Evolutionary conservation across 129 eudicot species (phyloP).

Genomic region (Oenanthe sinensis): DNA sequence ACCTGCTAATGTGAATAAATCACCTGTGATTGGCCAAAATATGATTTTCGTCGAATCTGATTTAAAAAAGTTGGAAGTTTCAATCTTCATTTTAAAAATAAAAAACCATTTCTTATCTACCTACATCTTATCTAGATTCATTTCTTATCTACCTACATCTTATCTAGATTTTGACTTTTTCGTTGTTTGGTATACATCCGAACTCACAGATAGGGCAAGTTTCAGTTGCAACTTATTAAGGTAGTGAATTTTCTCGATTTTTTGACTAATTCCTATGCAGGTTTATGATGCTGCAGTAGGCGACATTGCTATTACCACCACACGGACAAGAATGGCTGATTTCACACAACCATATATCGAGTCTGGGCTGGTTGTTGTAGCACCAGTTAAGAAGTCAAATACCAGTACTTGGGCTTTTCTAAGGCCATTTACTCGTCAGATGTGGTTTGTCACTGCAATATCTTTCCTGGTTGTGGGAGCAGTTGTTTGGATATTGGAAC

Average conservation of each 20-base stretch:
- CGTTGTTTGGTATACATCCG: not conserved
- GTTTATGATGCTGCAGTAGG: conserved; percentile 25
- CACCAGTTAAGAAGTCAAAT: conserved; percentile 18
- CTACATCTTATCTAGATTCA: not conserved
- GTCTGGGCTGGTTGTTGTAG: conserved; percentile 27
- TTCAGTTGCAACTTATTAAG: not conserved
- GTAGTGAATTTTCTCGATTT: not conserved
- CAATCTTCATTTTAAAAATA: not conserved
- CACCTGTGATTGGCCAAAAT: not conserved
- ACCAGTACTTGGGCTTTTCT: conserved; percentile 22
- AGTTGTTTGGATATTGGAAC: conserved; percentile 23
- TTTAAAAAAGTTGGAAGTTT: not conserved
- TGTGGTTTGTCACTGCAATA: conserved; percentile 17
- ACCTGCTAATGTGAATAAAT: not conserved
- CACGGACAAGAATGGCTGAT: conserved; percentile 18
- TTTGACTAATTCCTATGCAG: conserved; percentile 3
- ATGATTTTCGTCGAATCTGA: not conserved
- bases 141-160: not conserved
- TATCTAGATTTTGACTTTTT: not conserved
- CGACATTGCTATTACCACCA: conserved; percentile 21
- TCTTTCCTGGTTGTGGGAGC: conserved; percentile 16
- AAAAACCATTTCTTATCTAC: not conserved
- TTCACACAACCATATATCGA: conserved; percentile 22
- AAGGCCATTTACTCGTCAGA: conserved; percentile 18
- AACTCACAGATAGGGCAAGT: not conserved